Base-by-base conservation (phyloP, 2,329 filamentous ascomycete species). In the Xylariaceae sp. region DNA sequence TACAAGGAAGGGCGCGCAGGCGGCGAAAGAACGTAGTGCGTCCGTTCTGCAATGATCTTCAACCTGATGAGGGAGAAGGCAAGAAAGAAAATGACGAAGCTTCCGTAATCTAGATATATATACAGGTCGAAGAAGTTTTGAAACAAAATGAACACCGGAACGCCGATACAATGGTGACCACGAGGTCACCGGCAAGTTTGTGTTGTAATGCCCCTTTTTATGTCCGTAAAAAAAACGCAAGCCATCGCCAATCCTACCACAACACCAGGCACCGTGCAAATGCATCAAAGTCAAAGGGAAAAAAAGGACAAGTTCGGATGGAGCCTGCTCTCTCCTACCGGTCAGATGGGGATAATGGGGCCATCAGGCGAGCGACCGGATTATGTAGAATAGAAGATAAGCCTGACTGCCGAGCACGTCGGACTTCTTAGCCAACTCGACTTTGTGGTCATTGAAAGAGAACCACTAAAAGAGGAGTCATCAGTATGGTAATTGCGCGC, bases 361-460 rank as follows among this genome's bases (percentile, higher is more conserved):
- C 26, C 39, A 5, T 57, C 54, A 67, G 34, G 62, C 51, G 51
- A 67, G 59, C 29, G 82, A 84, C 58, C 84, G 77, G 57, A 87
- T 83, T 51, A 87, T 85, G 64, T 97, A 97, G 70, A 96, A 96
- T 51, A 97, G 75, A 54, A 97, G 76, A 70, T 96, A 97, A 0
- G 92, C 91, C 69, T 96, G 86, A 11, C 89, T 89, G 32, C 81
- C 81, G 42, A 97, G 77, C 2, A 97, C 92, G 56, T 96, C 89
- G 4, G 87, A 88, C 67, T 94, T 87, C 46, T 83, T 84, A 2
- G 89, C 92, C 53, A 91, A 68, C 58, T 91, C 89, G 29, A 97
- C 92, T 69, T 90, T 91, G 69, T 94, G 91, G 68, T 97, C 92
- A 67, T 97, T 95, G 72, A 96, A 96, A 53, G 89, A 84, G 70